These are phyloP conservation scores for Tolypocladium sp. DNA, from an alignment of 2,329 filamentous ascomycete species.

Conservation along the genomic window DNA sequence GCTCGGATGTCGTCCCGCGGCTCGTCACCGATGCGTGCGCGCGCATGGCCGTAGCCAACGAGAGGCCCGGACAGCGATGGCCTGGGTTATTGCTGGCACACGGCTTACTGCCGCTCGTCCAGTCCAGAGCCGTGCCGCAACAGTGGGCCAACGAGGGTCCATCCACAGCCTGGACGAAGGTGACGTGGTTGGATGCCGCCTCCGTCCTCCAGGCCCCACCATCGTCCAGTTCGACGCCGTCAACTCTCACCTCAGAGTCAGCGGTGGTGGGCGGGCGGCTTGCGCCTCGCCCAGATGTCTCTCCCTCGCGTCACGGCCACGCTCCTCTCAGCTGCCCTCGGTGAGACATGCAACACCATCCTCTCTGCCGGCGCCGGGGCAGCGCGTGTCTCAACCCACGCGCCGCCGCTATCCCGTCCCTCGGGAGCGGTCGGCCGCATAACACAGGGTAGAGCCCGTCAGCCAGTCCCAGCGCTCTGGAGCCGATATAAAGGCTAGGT, in stretches of 20 bases:
- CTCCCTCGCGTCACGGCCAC: not conserved
- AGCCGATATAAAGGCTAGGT: not conserved
- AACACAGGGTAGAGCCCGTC: not conserved
- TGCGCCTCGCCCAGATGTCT: not conserved
- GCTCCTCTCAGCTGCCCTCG: not conserved
- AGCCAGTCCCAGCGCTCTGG: not conserved
- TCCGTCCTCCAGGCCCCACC: not conserved
- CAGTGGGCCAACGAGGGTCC: not conserved
- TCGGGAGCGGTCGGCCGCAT: not conserved
- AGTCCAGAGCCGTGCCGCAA: not conserved
- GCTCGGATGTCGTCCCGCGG: not conserved
- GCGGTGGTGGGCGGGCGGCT: not conserved
- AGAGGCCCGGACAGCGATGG: not conserved
- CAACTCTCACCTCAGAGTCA: not conserved
- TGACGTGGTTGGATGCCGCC: not conserved
- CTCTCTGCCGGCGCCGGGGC: not conserved
- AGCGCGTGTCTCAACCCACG: not conserved
- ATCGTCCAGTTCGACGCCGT: not conserved
- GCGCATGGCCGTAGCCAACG: not conserved
- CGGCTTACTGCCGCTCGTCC: not conserved
- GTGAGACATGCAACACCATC: not conserved
- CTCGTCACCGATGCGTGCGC: not conserved
- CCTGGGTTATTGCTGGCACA: not conserved
- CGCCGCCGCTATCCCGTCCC: not conserved
- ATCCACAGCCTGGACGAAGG: not conserved